Evolutionary conservation across 306 rosid species (phyloP).

Genomic region (Argentina anserina): DNA sequence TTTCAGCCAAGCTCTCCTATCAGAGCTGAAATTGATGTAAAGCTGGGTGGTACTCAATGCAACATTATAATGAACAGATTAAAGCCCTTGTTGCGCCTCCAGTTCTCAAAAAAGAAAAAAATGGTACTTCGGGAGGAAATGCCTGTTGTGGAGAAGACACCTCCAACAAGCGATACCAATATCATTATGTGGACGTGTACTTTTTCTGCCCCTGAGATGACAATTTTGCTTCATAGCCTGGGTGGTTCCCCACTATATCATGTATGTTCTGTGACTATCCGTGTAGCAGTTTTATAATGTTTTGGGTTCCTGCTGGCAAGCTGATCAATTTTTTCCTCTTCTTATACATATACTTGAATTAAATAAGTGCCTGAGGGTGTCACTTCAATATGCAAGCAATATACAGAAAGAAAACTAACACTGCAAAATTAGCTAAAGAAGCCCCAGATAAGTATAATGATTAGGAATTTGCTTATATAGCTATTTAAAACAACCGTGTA

Average conservation of each 20-base stretch:
- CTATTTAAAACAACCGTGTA: neutral
- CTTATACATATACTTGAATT: neutral
- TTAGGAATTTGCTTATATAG: neutral
- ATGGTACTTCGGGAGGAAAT: constrained; percentile 66
- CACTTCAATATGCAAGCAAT: constrained; percentile 1
- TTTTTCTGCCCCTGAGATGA: constrained; percentile 98
- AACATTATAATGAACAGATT: constrained; percentile 79
- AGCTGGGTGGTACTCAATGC: constrained; percentile 91
- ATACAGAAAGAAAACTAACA: neutral
- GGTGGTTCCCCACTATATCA: constrained; percentile 75
- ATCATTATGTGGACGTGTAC: constrained; percentile 92
- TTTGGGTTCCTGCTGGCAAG: constrained; percentile 10
- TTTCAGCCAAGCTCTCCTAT: constrained; percentile 67
- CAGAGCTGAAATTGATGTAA: constrained; percentile 88
- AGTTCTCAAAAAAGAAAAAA: constrained; percentile 62
- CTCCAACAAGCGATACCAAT: constrained; percentile 55
- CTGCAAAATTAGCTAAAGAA: neutral
- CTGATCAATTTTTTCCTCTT: neutral
- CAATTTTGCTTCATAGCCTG: constrained; percentile 66
- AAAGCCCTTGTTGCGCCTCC: constrained; percentile 74
- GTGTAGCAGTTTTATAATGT: constrained; percentile 13
- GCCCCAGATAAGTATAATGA: neutral
- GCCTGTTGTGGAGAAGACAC: constrained; percentile 48
- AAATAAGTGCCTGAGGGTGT: neutral
- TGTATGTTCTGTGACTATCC: constrained; percentile 50